A percentile compares a stretch with the other conserved stretches of the same genome.
phyloP scores from a whole-genome alignment of 495 filamentous ascomycete genomes.

The Aspergillus nanangensis region DNA sequence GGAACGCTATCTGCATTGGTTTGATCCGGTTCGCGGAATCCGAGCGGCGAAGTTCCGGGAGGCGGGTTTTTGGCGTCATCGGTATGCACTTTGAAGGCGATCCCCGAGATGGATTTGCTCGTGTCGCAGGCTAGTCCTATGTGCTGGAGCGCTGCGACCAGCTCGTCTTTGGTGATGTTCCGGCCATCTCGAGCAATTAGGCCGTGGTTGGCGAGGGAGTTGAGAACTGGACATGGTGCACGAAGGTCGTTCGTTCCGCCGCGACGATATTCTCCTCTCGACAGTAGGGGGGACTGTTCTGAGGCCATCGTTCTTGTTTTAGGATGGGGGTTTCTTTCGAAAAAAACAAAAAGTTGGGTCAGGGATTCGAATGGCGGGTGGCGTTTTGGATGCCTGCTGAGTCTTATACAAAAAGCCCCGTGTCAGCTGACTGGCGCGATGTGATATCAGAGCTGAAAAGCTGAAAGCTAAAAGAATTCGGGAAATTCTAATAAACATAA shows the following conservation, averaged over 20 bases:
- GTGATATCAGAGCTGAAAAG: too few relatives aligned
- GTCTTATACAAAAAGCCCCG: too few relatives aligned
- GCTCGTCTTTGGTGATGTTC: slow-evolving; percentile 10
- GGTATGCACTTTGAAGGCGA: slow-evolving; percentile 11
- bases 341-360: too few relatives aligned
- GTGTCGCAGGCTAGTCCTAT: slow-evolving; percentile 7
- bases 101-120: slow-evolving; percentile 1
- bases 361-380: too few relatives aligned
- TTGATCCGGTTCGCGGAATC: slow-evolving; percentile 10
- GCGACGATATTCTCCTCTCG: slow-evolving; percentile 4
- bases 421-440: too few relatives aligned
- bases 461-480: too few relatives aligned
- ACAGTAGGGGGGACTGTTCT: background rate
- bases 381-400: too few relatives aligned
- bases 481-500: too few relatives aligned
- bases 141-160: slow-evolving; percentile 5
- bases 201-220: slow-evolving; percentile 15
- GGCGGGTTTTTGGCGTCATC: slow-evolving; percentile 3
- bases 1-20: slow-evolving; percentile 4
- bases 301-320: too few relatives aligned
- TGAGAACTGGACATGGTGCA: slow-evolving; percentile 12
- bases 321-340: too few relatives aligned
- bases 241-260: slow-evolving; percentile 5
- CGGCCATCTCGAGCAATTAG: slow-evolving; percentile 11
- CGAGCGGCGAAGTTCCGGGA: slow-evolving; percentile 1